Evolutionary conservation across 164 flowering plant genomes (phyloP).

Genomic region (Kalanchoe fedtschenkoi): DNA sequence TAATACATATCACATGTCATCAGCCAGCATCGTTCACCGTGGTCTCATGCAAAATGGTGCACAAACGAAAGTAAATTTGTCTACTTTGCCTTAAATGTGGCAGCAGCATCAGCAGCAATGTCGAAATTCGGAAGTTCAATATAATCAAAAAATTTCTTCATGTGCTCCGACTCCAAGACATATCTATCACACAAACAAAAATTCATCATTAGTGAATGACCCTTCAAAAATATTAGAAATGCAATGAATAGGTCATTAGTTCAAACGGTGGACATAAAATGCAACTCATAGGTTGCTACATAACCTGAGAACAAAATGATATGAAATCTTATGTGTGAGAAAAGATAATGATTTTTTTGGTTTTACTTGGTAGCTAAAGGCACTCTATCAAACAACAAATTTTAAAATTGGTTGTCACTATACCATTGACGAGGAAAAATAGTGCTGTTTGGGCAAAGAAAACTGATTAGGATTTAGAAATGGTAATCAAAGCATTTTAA

Average conservation of each 20-base stretch:
- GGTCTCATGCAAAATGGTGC: neutral
- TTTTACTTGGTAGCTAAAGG: too few species aligned
- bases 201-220: neutral
- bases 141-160: slow-evolving; percentile 81
- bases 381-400: too few species aligned
- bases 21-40: too few species aligned
- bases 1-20: too few species aligned
- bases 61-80: neutral
- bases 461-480: too few species aligned
- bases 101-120: slow-evolving; percentile 89
- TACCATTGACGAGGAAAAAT: too few species aligned
- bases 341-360: too few species aligned
- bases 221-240: neutral
- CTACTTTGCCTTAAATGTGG: slow-evolving; percentile 70
- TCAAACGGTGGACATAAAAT: neutral
- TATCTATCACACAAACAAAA: slow-evolving; percentile 33
- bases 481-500: neutral
- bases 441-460: too few species aligned
- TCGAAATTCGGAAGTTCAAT: slow-evolving; percentile 93
- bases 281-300: too few species aligned
- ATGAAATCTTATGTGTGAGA: too few species aligned
- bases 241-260: neutral
- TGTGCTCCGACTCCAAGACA: slow-evolving; percentile 68
- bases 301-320: too few species aligned
- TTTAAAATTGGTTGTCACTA: too few species aligned